Conservation (phyloP, 768 basidiomycete species). For the Pulveroboletus sp. region DNA sequence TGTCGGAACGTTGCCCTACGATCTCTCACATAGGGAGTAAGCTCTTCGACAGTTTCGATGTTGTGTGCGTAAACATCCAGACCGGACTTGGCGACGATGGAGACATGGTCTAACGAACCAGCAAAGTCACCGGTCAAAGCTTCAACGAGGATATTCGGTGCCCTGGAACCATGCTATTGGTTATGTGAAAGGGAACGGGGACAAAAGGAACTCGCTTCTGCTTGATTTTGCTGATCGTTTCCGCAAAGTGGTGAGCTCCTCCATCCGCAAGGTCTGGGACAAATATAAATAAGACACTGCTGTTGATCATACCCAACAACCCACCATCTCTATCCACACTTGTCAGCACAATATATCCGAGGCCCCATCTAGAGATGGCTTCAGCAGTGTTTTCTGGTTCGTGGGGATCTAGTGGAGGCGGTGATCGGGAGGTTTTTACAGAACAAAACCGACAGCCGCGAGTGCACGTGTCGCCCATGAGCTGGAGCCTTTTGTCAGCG, state of each 20-base stretch:
- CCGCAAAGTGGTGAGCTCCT: constrained; percentile 91
- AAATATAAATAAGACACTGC: constrained; percentile 1
- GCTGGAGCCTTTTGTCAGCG: constrained; percentile 41
- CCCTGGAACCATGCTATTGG: constrained; percentile 45
- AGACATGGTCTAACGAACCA: constrained; percentile 71
- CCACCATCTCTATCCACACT: constrained; percentile 95
- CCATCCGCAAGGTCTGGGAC: constrained; percentile 85
- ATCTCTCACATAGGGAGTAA: constrained; percentile 95
- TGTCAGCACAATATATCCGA: constrained; percentile 97
- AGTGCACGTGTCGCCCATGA: constrained; percentile 99
- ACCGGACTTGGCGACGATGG: constrained; percentile 85
- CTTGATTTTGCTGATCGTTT: constrained; percentile 93
- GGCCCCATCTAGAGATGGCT: constrained; percentile 95
- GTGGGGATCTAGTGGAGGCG: constrained; percentile 90
- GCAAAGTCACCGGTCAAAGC: constrained; percentile 95
- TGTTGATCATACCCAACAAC: constrained; percentile 19
- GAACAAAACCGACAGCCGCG: constrained; percentile 97
- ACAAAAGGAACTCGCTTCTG: constrained; percentile 64
- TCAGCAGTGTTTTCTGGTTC: constrained; percentile 99
- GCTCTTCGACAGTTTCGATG: constrained; percentile 90
- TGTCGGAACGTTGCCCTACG: constrained; percentile 88
- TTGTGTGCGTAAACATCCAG: constrained; percentile 99
- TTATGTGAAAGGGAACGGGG: background rate
- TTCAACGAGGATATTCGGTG: constrained; percentile 94
- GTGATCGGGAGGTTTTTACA: constrained; percentile 87